Evolutionary conservation across 371 early-diverging fungal species (phyloP), one percentile per base, ranked within the genome.

Genomic region (Umbelopsis sp.): DNA sequence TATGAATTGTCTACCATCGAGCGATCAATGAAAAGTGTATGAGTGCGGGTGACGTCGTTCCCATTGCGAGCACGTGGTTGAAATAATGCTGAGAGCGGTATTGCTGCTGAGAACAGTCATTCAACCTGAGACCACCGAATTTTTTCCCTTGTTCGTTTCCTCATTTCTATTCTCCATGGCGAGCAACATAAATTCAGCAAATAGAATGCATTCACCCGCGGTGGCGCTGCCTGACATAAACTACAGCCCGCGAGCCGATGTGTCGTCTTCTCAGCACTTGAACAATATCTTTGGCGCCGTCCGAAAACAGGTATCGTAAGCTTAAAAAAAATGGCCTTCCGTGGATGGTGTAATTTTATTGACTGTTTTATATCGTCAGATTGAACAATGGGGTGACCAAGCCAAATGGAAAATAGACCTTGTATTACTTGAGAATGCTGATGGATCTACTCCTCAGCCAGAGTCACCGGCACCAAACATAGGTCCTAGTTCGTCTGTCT

Each of bases 321-420:
- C 16, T n/a, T 48, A n/a, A 20, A 48, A n/a, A 48, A 12, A 65
- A 65, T 44, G 29, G 35, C 7, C 48, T 18, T 32, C 63, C 9
- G 32, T 37, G 50, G 22, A 35, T 20, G 24, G 35, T n/a, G 51
- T 45, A 65, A 35, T 38, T 22, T 22, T 29, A 50, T 48, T 29
- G 18, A 45, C 16, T 20, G 22, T 6, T 14, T 45, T 50, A 45
- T 65, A 65, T 45, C 63, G 64, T 65, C 35, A 77, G 77, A 72
- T 77, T 50, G 69, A 72, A 66, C 67, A 66, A 53, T 78, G 78
- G 78, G 78, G 78, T 6, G 73, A 74, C 3, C 70, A 75, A 67
- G 78, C 78, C 1, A 74, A 73, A 65, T 78, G 78, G 78, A 75
- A 78, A 53, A 74, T 78, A 57, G 75, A 78, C 69, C 70, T 78